Evolutionary conservation across 2,329 filamentous ascomycete genomes (phyloP), one percentile per base, ranked within the genome.

Genomic region (Aspergillus oerlinghausenensis): DNA sequence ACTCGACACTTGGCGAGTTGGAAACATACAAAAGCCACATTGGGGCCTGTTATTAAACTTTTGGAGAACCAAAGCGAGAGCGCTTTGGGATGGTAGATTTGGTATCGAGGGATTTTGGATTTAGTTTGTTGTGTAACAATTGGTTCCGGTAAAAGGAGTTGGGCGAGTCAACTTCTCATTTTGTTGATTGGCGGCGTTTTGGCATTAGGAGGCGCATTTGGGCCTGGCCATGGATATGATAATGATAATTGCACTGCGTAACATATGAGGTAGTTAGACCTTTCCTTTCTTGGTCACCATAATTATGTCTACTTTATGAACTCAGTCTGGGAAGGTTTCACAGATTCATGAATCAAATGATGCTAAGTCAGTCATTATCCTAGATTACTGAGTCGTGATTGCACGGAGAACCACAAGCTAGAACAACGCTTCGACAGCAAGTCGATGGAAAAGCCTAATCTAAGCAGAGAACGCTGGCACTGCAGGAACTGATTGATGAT

Each of bases 1-100:
- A 75, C 70, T 4, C 70, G 75, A 56, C 68, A 74, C 56, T 59
- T 63, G 50, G 67, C 74, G 21, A 63, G 70, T 61, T 70, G 73
- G 66, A 70, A 64, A 23, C 72, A 74, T 63, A 71, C 69, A 3
- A 69, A 63, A 61, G 70, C 70, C 10, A 63, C 68, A 17, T 57
- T 78, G 55, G 67, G 63, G 25, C 75, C 77, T 43, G 69, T 76
- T 1, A 60, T 75, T 35, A 66, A 69, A 21, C 45, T 71, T 7
- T 62, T 79, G 56, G 70, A 75, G 60, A 65, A 66, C 43, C 67
- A 62, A 32, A 67, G 67, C 7, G 68, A 73, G 47, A 65, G 64
- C 28, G 67, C 51, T 2, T 62, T 77, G 60, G 70, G 73, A 54
- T 77, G 75, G 75, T 77, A 63, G 66, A 42, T 21, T 17, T 8